These are phyloP conservation scores for Calonectria pteridis DNA, from an alignment of 2,329 filamentous ascomycete genomes.

Conservation along the genomic window DNA sequence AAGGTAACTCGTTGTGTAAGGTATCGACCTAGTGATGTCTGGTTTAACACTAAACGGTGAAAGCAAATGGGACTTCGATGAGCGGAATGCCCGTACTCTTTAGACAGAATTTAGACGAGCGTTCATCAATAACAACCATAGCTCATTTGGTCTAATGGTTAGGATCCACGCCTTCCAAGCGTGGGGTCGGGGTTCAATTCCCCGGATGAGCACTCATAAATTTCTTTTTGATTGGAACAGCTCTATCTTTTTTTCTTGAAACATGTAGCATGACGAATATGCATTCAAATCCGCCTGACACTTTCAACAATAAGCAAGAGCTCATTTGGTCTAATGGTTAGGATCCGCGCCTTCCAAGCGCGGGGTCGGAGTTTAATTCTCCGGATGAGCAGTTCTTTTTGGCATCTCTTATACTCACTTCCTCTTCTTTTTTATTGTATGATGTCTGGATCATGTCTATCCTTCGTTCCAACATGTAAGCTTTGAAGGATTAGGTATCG, in stretches of 20 bases:
- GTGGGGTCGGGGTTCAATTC: conserved; percentile 1
- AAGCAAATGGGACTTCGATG: too few species aligned
- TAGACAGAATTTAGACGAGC: neutral
- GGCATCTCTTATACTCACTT: neutral
- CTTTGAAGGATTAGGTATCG: too few species aligned
- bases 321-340: conserved; percentile 17
- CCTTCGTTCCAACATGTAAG: neutral
- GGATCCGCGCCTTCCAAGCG: conserved; percentile 21
- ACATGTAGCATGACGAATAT: too few species aligned
- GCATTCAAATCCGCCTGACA: neutral
- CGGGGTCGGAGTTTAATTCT: conserved; percentile 17
- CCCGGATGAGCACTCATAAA: neutral
- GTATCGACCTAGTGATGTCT: too few species aligned
- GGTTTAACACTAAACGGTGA: too few species aligned
- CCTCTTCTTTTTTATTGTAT: neutral
- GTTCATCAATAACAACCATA: neutral
- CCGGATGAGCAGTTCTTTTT: neutral
- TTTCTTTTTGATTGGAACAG: too few species aligned
- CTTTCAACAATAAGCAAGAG: neutral
- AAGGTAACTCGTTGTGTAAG: too few species aligned
- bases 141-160: neutral
- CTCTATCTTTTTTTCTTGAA: neutral
- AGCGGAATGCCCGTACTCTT: too few species aligned
- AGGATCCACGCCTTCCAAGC: conserved; percentile 5
- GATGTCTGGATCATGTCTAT: too few species aligned